Base-by-base conservation (phyloP, 805 yeast species). In the Saturnispora quitensis region DNA sequence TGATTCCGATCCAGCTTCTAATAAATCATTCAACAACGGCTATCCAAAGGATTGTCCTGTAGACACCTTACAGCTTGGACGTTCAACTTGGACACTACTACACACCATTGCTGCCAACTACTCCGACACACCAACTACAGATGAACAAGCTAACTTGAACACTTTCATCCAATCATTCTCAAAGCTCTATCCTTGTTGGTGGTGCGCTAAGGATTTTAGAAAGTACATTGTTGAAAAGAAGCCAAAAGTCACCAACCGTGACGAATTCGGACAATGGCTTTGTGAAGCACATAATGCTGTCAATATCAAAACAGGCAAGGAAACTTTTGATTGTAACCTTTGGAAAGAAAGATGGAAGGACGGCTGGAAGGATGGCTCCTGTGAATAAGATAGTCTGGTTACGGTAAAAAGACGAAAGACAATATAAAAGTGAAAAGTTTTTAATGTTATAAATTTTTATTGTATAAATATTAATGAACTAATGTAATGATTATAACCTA, bases 341-440 rank as follows among this genome's bases (percentile, higher is more conserved):
- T 93, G 99, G 99, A 83, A 83, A 64, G 80, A 86, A 60, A 81
- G 99, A 63, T 91, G 99, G 99, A 82, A 77, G 58, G 95, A 88
- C 60, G 97, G 97, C 0, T 89, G 96, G 97, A 84, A 85, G 36
- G 81, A 77, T 58, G 79, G 79, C 2, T 65, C 73, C 24, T 76
- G 80, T 57, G 78, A 55, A 40, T 55, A 28, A 40, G n/a, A n/a
- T n/a, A 25, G 18, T 6, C 28, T 15, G 15, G 5, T 15, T 25
- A 43, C 35, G 5, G 17, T 27, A 12, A 17, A n/a, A 25, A 27
- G 17, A 27, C 13, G 15, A 45, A 45, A 18, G 24, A 38, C 13
- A 20, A 38, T 38, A 38, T 18, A 20, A 17, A 38, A 38, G 42
- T 38, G 24, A 38, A 18, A 18, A 38, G 22, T 20, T 18, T 38